Evolutionary conservation across 2,329 filamentous ascomycete species (phyloP).

Genomic region (Paramyrothecium roridum): DNA sequence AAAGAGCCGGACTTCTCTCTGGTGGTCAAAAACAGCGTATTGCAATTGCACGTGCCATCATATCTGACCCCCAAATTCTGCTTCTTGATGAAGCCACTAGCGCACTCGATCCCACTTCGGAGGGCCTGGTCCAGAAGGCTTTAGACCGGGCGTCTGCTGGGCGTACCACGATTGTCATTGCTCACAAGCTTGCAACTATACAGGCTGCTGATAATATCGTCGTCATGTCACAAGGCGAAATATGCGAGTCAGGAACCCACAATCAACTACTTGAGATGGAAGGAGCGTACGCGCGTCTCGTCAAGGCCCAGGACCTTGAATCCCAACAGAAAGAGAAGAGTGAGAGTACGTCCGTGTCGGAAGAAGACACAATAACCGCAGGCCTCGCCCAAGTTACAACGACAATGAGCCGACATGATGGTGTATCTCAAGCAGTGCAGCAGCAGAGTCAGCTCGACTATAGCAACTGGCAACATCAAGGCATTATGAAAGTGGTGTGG

Average conservation of each 20-base stretch:
- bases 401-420: too few species aligned
- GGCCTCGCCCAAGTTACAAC: too few species aligned
- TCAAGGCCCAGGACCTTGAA: constrained; percentile 28
- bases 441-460: too few species aligned
- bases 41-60: not conserved
- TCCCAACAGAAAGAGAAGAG: too few species aligned
- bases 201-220: constrained; percentile 59
- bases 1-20: not conserved
- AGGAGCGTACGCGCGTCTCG: constrained; percentile 46
- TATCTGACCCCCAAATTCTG: not conserved
- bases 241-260: constrained; percentile 53
- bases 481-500: too few species aligned
- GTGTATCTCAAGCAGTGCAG: too few species aligned
- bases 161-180: constrained; percentile 60
- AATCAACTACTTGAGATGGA: constrained; percentile 43
- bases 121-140: constrained; percentile 46
- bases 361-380: too few species aligned
- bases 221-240: constrained; percentile 52
- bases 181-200: constrained; percentile 52
- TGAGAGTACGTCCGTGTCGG: too few species aligned
- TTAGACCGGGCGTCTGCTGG: constrained; percentile 47
- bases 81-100: constrained; percentile 28
- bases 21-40: not conserved
- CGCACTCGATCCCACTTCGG: constrained; percentile 35
- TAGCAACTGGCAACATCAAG: too few species aligned